Evolutionary conservation across 768 basidiomycete species (phyloP).

Genomic region (Rhizopogon vulgaris): DNA sequence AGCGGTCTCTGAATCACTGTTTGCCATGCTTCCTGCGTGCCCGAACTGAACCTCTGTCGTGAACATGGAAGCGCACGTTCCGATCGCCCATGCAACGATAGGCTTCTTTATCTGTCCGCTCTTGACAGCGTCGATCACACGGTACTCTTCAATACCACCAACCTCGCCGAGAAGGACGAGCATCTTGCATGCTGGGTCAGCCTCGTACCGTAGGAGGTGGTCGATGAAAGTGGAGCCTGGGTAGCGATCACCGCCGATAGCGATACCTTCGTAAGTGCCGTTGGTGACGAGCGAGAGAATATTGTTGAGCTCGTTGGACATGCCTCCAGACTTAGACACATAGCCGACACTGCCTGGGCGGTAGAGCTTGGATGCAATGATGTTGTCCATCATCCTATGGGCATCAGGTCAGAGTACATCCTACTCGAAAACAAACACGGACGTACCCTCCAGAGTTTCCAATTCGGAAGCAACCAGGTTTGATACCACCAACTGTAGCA

Average conservation of each 20-base stretch:
- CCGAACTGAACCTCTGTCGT: constrained; percentile 99
- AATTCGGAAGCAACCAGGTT: constrained; percentile 99
- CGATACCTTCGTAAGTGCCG: constrained; percentile 99
- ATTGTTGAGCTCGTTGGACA: constrained; percentile 99
- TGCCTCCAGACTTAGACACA: constrained; percentile 98
- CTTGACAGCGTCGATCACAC: constrained; percentile 97
- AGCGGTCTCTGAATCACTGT: constrained; percentile 95
- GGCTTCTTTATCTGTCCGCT: constrained; percentile 92
- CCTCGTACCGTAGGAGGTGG: constrained; percentile 95
- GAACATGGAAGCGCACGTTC: constrained; percentile 99
- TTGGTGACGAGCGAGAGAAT: constrained; percentile 95
- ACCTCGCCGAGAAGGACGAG: constrained; percentile 98
- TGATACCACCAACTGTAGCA: constrained; percentile 98
- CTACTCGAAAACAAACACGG: neutral
- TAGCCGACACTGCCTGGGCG: constrained; percentile 96
- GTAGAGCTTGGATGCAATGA: constrained; percentile 97
- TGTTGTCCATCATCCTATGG: constrained; percentile 99
- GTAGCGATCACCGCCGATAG: constrained; percentile 99
- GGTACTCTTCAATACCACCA: constrained; percentile 98
- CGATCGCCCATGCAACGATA: constrained; percentile 99
- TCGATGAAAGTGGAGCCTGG: constrained; percentile 99
- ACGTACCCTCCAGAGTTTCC: constrained; percentile 95
- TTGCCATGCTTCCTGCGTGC: constrained; percentile 97
- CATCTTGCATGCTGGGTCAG: constrained; percentile 97
- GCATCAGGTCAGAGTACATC: neutral